A percentile compares a stretch with the other conserved stretches of the same genome.
Evolutionary conservation across 2,329 filamentous ascomycete species (phyloP).

Genomic region (Cyphellophora europaea): DNA sequence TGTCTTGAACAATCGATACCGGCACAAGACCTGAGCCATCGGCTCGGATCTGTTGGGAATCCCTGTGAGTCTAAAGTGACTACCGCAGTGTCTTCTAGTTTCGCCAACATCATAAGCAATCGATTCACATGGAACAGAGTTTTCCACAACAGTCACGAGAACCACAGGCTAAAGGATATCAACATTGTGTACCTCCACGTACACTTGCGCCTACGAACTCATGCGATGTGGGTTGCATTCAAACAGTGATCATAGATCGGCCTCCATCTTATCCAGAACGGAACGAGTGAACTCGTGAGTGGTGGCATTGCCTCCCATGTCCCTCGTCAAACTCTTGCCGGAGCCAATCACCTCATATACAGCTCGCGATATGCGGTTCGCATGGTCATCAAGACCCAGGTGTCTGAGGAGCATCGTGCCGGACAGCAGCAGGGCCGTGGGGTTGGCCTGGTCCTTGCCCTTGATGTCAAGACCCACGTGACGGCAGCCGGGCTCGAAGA

Average conservation of each 20-base stretch:
- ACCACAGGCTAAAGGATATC: too few relatives aligned
- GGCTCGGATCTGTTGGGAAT: too few relatives aligned
- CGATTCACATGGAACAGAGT: too few relatives aligned
- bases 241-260: conserved; percentile 51
- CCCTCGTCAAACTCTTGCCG: conserved; percentile 81
- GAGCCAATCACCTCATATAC: conserved; percentile 77
- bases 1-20: too few relatives aligned
- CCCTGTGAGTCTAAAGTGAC: too few relatives aligned
- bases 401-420: conserved; percentile 96
- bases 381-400: conserved; percentile 93
- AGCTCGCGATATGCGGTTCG: conserved; percentile 87
- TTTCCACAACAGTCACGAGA: too few relatives aligned
- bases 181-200: too few relatives aligned
- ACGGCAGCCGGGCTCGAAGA: conserved; percentile 98
- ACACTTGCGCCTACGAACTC: too few relatives aligned
- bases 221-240: too few relatives aligned
- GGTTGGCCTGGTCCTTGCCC: conserved; percentile 99
- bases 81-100: too few relatives aligned
- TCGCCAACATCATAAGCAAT: too few relatives aligned
- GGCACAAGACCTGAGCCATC: too few relatives aligned
- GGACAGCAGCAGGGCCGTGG: conserved; percentile 87
- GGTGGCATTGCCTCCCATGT: conserved; percentile 86
- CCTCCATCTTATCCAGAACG: conserved; percentile 92
- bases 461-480: conserved; percentile 99
- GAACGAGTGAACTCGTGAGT: conserved; percentile 94